Conservation (phyloP, 306 rosid genomes). For the Cicer cuneatum region DNA sequence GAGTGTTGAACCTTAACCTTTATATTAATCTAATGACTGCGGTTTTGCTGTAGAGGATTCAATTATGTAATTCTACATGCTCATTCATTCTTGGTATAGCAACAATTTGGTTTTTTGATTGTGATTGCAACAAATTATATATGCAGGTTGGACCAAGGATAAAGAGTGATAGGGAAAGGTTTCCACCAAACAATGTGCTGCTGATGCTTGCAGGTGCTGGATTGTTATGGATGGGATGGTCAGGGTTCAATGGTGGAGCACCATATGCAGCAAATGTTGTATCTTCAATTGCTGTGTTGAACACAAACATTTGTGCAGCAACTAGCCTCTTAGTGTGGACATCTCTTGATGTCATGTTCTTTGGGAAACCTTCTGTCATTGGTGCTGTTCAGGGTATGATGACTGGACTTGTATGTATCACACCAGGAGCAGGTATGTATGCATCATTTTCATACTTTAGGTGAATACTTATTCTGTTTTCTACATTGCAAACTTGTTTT, state of each 20-base stretch:
- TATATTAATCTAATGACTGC: background rate
- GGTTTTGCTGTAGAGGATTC: background rate
- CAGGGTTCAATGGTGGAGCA: slow-evolving; percentile 95
- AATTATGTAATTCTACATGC: background rate
- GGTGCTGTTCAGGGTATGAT: slow-evolving; percentile 99
- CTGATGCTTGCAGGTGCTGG: slow-evolving; percentile 90
- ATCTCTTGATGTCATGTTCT: slow-evolving; percentile 68
- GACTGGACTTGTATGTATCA: slow-evolving; percentile 94
- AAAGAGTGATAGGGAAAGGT: slow-evolving; percentile 87
- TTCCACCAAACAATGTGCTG: slow-evolving; percentile 85
- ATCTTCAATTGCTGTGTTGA: slow-evolving; percentile 74
- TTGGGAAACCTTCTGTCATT: slow-evolving; percentile 90
- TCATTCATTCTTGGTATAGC: background rate
- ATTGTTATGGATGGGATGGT: slow-evolving; percentile 95
- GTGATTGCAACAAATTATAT: background rate
- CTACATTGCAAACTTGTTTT: background rate
- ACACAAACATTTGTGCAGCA: slow-evolving; percentile 86
- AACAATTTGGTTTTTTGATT: slow-evolving; percentile 9
- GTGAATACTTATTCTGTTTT: background rate
- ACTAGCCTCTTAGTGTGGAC: slow-evolving; percentile 94
- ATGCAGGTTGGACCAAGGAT: slow-evolving; percentile 86
- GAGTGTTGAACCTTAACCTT: background rate
- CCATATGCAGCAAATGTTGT: slow-evolving; percentile 77
- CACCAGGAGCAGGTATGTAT: slow-evolving; percentile 89
- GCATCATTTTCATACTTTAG: background rate